Base-by-base conservation (phyloP, 495 filamentous ascomycete genomes). In the Aspergillus carlsbadensis region DNA sequence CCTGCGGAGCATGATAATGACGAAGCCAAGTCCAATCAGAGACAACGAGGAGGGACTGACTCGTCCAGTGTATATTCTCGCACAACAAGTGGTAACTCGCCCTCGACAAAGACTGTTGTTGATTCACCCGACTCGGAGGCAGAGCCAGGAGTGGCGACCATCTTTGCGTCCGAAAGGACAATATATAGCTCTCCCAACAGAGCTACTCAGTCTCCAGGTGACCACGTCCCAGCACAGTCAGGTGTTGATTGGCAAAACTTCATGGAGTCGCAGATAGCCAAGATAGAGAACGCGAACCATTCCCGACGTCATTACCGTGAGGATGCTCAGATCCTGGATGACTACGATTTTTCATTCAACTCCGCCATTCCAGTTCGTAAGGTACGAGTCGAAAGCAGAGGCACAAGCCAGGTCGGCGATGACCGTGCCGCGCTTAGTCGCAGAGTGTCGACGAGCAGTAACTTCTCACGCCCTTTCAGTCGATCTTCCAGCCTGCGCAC, bases 1-100 rank as follows among this genome's bases (percentile, higher is more conserved):
- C 39, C 21, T 11, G n/a, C 33, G 15, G 18, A n/a, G n/a, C 11
- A 31, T 31, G 33, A 49, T 34, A 7, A 21, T 14, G 5, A 21
- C 10, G n/a, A 37, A 6, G 6, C 5, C 33, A 18, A 14, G 14
- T 4, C 5, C 7, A 13, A 39, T n/a, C 17, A 21, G 2, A 50
- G 21, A 7, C 10, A 11, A 24, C 33, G 47, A 39, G 34, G 39
- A 5, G 55, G 21, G 39, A 52, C 59, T n/a, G 64, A 65, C 29
- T 76, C 78, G 15, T 76, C 77, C 3, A 86, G 83, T 52, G 52
- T 83, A 2, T 86, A 86, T 68, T 86, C 82, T 13, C 72, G 81
- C 57, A 78, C 77, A 8, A 79, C 78, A 24, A 75, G 75, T 52
- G 81, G 77, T 20, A 59, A 74, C 24, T 73, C 75, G 5, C 72